Conservation (phyloP, 2,329 filamentous ascomycete genomes). For the Exophiala spinifera region DNA sequence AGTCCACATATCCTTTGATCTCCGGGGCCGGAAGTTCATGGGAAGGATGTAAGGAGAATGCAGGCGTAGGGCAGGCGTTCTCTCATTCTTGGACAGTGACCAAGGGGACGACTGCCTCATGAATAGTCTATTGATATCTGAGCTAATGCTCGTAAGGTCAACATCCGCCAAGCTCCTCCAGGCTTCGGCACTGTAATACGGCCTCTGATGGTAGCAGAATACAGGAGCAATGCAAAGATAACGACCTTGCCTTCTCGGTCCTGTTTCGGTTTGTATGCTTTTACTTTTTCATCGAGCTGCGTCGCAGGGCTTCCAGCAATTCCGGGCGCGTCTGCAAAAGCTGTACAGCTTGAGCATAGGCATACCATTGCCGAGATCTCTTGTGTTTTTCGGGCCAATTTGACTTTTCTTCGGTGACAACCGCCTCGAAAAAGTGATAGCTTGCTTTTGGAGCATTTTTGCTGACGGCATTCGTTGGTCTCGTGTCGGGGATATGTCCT, state of each 20-base stretch:
- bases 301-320: conserved; percentile 79
- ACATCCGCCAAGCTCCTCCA: background rate
- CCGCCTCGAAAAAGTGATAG: conserved; percentile 68
- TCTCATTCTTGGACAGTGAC: background rate
- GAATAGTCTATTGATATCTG: conserved; percentile 16
- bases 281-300: conserved; percentile 64
- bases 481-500: conserved; percentile 79
- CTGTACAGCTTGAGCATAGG: conserved; percentile 75
- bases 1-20: background rate
- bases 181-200: background rate
- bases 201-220: background rate
- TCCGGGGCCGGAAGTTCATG: background rate
- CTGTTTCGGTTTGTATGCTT: background rate
- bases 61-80: background rate
- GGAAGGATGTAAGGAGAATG: background rate
- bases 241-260: background rate
- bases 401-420: conserved; percentile 77
- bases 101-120: conserved; percentile 4
- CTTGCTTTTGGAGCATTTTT: conserved; percentile 64
- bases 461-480: conserved; percentile 54
- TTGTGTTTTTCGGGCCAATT: conserved; percentile 96
- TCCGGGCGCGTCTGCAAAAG: conserved; percentile 77
- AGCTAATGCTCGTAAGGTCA: conserved; percentile 1
- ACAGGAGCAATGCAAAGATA: conserved; percentile 1
- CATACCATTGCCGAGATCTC: conserved; percentile 85